Base-by-base conservation (phyloP, 768 basidiomycete genomes). In the Omphalotus guepiniiformis region DNA sequence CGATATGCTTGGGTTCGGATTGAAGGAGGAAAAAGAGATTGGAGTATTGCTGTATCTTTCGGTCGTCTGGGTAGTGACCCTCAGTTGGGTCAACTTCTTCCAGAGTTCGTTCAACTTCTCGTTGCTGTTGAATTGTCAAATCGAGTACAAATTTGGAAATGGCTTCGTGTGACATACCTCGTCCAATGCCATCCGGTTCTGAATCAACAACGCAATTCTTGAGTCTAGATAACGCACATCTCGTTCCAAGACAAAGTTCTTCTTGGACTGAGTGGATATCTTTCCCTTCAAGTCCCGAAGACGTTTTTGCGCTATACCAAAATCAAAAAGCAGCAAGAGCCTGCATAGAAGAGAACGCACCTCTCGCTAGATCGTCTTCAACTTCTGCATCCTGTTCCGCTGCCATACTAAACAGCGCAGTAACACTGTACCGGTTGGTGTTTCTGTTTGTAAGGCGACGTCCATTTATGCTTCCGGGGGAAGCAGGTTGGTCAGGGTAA, bases 11-110 rank as follows among this genome's bases (percentile, higher is more conserved):
- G 12, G 96, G 96, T 63, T 99, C 96, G 27, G 91, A 93, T 63
- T 99, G 96, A 36, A 98, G 83, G 45, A 98, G 82, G 78, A 99
- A 99, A 73, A 98, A 99, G 48, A 99, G 80, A 67, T 98, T 99
- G 54, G 92, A 92, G 66, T 99, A 99, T 71, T 95, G 93, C 66
- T 96, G 85, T 48, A 93, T 67, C 64, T 85, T 90, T 57, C 92
- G 84, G 70, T 99, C 93, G 65, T 98, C 96, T 15, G 94, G 92
- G 61, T 87, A 93, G 55, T 89, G 81, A 19, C 90, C 93, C 62
- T 93, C 91, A 3, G 84, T 88, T 15, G 92, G 87, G 61, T 96
- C 94, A 41, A 92, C 86, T 58, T 98, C 96, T 66, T 98, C 96
- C 23, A 99, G 79, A 19, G 95, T 94, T 56, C 88, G 78, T 59